Conservation (phyloP, 2,329 filamentous ascomycete species). For the Pseudocercospora pini-densiflorae region DNA sequence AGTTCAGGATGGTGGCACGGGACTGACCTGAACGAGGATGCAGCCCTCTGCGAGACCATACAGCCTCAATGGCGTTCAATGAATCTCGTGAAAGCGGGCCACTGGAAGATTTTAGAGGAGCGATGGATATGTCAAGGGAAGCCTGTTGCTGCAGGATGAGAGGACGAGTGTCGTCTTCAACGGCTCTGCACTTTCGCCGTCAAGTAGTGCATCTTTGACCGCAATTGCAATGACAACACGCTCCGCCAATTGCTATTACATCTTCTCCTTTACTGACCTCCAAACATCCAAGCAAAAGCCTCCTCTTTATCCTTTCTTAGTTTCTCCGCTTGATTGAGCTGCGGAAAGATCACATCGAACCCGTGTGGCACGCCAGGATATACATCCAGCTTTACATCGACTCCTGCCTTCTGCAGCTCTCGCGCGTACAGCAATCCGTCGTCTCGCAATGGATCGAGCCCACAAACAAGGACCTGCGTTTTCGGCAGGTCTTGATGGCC, state of each 20-base stretch:
- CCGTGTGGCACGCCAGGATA: constrained; percentile 44
- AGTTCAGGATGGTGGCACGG: not conserved
- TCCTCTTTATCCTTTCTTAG: constrained; percentile 35
- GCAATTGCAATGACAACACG: too few species aligned
- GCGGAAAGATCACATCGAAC: constrained; percentile 13
- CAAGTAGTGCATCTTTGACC: too few species aligned
- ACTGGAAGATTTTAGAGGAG: too few species aligned
- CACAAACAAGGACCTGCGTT: constrained; percentile 51
- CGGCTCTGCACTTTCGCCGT: too few species aligned
- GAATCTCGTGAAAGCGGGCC: too few species aligned
- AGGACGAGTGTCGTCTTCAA: too few species aligned
- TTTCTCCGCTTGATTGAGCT: constrained; percentile 34
- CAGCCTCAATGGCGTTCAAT: not conserved
- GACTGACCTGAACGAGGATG: not conserved
- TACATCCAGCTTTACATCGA: constrained; percentile 50
- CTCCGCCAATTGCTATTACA: too few species aligned
- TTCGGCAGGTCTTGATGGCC: constrained; percentile 47
- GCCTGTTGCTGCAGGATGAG: too few species aligned
- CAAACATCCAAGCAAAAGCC: constrained; percentile 38
- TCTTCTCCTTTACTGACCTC: not conserved
- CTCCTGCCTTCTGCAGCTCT: constrained; percentile 46
- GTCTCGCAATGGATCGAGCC: constrained; percentile 54
- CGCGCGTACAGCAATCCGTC: constrained; percentile 53
- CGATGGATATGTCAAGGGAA: too few species aligned
- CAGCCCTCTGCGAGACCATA: not conserved